A percentile compares a stretch with the other conserved stretches of the same genome.
Conservation (phyloP, 1,284 basidiomycete genomes). For the Cerrena zonata region DNA sequence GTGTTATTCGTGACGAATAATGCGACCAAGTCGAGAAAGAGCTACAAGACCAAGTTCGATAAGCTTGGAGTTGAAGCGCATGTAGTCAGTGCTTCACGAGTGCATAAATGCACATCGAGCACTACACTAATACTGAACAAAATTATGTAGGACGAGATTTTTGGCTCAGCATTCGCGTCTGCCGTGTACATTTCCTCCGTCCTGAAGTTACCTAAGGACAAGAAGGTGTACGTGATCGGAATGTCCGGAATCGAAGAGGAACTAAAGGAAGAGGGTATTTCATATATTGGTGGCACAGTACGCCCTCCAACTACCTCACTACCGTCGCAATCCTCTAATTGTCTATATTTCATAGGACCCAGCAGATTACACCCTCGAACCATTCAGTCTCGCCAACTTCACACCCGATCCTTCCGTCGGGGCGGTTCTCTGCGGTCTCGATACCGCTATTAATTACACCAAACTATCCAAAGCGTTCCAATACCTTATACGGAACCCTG, state of each 20-base stretch:
- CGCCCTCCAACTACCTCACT: constrained; percentile 19
- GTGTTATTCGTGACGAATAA: constrained; percentile 97
- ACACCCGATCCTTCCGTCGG: constrained; percentile 75
- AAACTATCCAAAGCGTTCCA: constrained; percentile 92
- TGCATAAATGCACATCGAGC: neutral
- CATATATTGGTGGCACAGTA: constrained; percentile 83
- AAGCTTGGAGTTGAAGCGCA: constrained; percentile 80
- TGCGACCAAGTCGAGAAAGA: constrained; percentile 86
- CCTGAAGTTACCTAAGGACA: constrained; percentile 81
- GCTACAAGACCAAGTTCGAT: constrained; percentile 89
- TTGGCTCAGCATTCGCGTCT: constrained; percentile 90
- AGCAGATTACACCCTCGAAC: constrained; percentile 70
- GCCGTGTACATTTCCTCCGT: constrained; percentile 90
- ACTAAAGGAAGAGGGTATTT: constrained; percentile 76
- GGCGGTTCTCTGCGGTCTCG: constrained; percentile 88
- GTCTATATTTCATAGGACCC: constrained; percentile 56
- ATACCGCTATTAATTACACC: constrained; percentile 78
- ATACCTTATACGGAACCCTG: constrained; percentile 76
- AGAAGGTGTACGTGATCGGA: constrained; percentile 95
- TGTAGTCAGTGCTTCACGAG: constrained; percentile 49
- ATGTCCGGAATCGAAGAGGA: constrained; percentile 92
- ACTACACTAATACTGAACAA: neutral
- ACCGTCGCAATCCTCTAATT: neutral
- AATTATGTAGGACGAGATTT: constrained; percentile 77
- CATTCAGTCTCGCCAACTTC: constrained; percentile 67